These are phyloP conservation scores for Candida rishiriensis DNA, from an alignment of 805 yeast species.

Conservation along the genomic window DNA sequence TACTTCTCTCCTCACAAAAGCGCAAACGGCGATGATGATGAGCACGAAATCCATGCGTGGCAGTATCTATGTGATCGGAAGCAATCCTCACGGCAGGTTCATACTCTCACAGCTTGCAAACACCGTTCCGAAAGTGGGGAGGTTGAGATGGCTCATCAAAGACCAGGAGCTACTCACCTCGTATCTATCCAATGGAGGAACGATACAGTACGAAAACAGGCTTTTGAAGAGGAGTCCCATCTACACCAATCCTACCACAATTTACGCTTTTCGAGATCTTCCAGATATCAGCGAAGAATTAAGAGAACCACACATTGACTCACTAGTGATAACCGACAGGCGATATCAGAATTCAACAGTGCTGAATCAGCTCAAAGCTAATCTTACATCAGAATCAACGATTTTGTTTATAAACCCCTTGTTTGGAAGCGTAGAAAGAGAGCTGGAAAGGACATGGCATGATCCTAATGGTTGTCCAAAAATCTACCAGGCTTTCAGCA, in stretches of 20 bases:
- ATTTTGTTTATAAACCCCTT: conserved; percentile 23
- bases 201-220: conserved; percentile 10
- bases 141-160: conserved; percentile 9
- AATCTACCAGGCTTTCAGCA: conserved; percentile 19
- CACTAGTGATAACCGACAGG: conserved; percentile 9
- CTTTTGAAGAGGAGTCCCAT: conserved; percentile 9
- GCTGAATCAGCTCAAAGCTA: conserved; percentile 5
- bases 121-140: conserved; percentile 1
- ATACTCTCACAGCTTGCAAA: conserved; percentile 17
- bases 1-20: too few species aligned
- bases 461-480: conserved; percentile 11
- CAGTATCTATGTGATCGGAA: conserved; percentile 15
- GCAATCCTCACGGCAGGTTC: conserved; percentile 15
- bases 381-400: conserved; percentile 16
- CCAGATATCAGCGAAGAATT: neutral
- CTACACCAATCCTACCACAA: neutral
- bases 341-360: conserved; percentile 1
- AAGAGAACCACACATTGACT: conserved; percentile 4
- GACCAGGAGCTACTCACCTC: conserved; percentile 4
- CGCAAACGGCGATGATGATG: too few species aligned
- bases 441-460: conserved; percentile 6
- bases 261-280: neutral
- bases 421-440: conserved; percentile 14
- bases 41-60: conserved; percentile 5
- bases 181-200: conserved; percentile 8